Percentiles rank a stretch among this genome's conserved stretches.
These are phyloP conservation scores for Penicillium desertorum DNA, from an alignment of 495 filamentous ascomycete species.

Conservation along the genomic window DNA sequence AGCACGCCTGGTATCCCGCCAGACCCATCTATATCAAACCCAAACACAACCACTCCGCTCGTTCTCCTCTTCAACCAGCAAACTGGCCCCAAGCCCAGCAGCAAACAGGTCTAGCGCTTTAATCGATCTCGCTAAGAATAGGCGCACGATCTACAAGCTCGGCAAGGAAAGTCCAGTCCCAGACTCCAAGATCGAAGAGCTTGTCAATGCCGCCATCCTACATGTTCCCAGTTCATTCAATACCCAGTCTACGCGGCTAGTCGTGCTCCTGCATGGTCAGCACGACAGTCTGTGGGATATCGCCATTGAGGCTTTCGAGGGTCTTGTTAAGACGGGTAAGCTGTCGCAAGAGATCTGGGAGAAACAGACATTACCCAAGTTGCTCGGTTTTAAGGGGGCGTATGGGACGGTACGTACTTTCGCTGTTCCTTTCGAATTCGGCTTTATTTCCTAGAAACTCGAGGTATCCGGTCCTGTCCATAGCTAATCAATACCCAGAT, in stretches of 20 bases:
- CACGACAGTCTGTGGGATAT: conserved; percentile 55
- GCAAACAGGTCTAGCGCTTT: conserved; percentile 35
- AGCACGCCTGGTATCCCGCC: neutral
- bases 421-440: neutral
- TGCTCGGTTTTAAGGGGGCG: conserved; percentile 45
- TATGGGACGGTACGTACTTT: conserved; percentile 48
- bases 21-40: neutral
- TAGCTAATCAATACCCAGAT: conserved; percentile 30
- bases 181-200: conserved; percentile 50
- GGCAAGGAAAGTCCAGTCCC: conserved; percentile 45
- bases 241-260: conserved; percentile 52
- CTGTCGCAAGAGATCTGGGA: conserved; percentile 45
- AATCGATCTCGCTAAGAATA: conserved; percentile 40
- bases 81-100: conserved; percentile 1
- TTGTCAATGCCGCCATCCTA: conserved; percentile 49
- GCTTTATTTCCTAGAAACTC: neutral
- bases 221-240: conserved; percentile 55
- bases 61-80: conserved; percentile 7
- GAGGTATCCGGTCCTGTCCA: neutral
- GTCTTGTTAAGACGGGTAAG: conserved; percentile 33
- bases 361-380: conserved; percentile 46
- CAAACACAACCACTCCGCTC: neutral
- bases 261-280: conserved; percentile 48
- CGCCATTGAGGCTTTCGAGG: conserved; percentile 39
- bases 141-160: conserved; percentile 53